Evolutionary conservation across 805 yeast genomes (phyloP), one percentile per base, ranked within the genome.

Genomic region (Cyberlindnera japonica): DNA sequence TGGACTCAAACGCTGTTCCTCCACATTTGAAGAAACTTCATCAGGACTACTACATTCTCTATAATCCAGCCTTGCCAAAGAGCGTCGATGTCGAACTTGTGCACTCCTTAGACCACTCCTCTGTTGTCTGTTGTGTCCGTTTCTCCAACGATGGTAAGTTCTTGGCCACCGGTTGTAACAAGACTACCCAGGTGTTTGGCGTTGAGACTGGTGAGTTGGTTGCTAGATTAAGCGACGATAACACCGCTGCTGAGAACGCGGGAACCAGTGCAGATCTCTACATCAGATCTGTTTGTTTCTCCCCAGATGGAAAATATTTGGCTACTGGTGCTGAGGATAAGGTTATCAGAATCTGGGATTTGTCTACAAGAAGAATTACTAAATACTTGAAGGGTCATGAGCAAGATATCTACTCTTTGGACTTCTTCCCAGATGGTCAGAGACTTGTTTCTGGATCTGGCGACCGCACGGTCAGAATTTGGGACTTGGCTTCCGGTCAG

Each of bases 111-210:
- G 95, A 86, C 59, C 98, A 93, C 68, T 76, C 89, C 13, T 84
- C 95, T 2, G 98, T 91, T 33, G 98, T 91, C 37, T 93, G 98
- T 70, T 91, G 98, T 65, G 98, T 91, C 43, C 75, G 95, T 47
- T 91, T 93, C 69, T 81, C 90, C 43, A 79, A 79, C 49, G 95
- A 88, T 61, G 98, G 98, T 48, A 83, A 85, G 65, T 86, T 77
- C 59, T 72, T 91, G 52, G 99, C 98, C 19, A 91, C 98, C 13
- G 99, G 99, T 35, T 90, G 97, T 70, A 93, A 91, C 69, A 87
- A 89, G 61, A 78, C 95, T 31, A 93, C 98, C 3, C 96, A 90
- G 64, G 96, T 91, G 43, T 91, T 83, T 65, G 84, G 85, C 51
- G 97, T 90, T 37, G 83, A 83, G 55, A 83, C 95, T 16, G 98